Percentiles rank a stretch among this genome's conserved stretches.
Evolutionary conservation across 148 eudicot species (phyloP).

Genomic region (Hydrangea macrophylla): DNA sequence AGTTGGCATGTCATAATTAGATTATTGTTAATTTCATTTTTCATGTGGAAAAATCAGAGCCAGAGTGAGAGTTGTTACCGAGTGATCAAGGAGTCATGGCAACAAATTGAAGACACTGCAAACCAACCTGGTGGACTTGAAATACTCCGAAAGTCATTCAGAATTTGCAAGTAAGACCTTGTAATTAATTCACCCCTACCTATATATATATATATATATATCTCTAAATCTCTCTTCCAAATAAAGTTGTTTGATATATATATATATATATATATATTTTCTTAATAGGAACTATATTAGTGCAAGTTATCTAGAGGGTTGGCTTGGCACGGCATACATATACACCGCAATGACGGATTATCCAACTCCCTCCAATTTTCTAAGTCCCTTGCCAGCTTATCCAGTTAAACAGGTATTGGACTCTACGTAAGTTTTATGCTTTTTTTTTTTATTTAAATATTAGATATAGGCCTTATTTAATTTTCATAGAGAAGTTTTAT

Average conservation of each 20-base stretch:
- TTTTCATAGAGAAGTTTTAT: too few relatives aligned
- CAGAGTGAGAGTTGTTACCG: slow-evolving; percentile 77
- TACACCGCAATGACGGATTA: slow-evolving; percentile 86
- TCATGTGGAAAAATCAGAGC: slow-evolving; percentile 34
- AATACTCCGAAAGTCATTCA: slow-evolving; percentile 63
- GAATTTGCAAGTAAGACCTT: slow-evolving; percentile 73
- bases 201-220: not conserved
- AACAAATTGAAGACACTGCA: slow-evolving; percentile 60
- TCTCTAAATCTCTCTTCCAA: not conserved
- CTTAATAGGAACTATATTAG: slow-evolving; percentile 30
- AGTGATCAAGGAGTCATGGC: slow-evolving; percentile 83
- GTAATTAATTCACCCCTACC: not conserved
- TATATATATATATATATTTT: not conserved
- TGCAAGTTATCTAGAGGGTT: slow-evolving; percentile 26
- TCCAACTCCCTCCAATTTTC: slow-evolving; percentile 81
- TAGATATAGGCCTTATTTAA: too few relatives aligned
- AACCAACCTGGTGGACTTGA: slow-evolving; percentile 49
- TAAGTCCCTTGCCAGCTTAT: slow-evolving; percentile 70
- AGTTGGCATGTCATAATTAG: too few relatives aligned
- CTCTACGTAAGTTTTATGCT: too few relatives aligned
- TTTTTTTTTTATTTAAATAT: not conserved
- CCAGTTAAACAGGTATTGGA: slow-evolving; percentile 60
- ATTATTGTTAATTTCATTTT: not conserved
- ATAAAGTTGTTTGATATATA: not conserved
- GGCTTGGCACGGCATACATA: slow-evolving; percentile 52